phyloP scores from a whole-genome alignment of 495 filamentous ascomycete species.

The Bacidia rubella region DNA sequence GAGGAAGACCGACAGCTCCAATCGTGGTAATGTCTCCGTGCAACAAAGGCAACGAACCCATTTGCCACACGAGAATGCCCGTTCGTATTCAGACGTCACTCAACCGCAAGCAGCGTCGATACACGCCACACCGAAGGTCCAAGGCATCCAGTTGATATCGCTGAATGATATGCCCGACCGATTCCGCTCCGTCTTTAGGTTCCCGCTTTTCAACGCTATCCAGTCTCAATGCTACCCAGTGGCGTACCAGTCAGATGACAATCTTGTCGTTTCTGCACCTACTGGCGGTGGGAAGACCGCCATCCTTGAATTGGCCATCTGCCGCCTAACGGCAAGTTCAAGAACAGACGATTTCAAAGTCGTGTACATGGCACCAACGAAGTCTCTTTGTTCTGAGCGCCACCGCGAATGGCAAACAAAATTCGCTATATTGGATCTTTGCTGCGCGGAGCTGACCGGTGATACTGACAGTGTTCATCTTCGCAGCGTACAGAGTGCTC shows the following conservation, averaged over 20 bases:
- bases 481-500: conserved; percentile 60
- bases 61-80: neutral
- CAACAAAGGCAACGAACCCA: neutral
- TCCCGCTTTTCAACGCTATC: conserved; percentile 75
- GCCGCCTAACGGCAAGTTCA: conserved; percentile 50
- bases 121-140: conserved; percentile 33
- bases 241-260: conserved; percentile 63
- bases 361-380: conserved; percentile 90
- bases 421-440: conserved; percentile 59
- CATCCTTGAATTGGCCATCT: conserved; percentile 84
- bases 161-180: conserved; percentile 62
- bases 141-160: conserved; percentile 64
- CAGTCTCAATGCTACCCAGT: conserved; percentile 76
- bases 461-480: conserved; percentile 73
- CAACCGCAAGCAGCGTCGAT: conserved; percentile 13
- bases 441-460: conserved; percentile 79
- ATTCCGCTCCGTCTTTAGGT: conserved; percentile 64
- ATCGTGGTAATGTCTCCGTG: neutral
- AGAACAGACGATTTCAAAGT: conserved; percentile 71
- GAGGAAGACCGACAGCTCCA: neutral
- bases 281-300: conserved; percentile 93
- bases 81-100: neutral
- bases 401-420: conserved; percentile 75
- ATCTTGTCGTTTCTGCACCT: conserved; percentile 78
- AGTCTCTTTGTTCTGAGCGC: conserved; percentile 79